Base-by-base conservation (phyloP, 2,329 filamentous ascomycete species). In the Hymenoscyphus repandus region DNA sequence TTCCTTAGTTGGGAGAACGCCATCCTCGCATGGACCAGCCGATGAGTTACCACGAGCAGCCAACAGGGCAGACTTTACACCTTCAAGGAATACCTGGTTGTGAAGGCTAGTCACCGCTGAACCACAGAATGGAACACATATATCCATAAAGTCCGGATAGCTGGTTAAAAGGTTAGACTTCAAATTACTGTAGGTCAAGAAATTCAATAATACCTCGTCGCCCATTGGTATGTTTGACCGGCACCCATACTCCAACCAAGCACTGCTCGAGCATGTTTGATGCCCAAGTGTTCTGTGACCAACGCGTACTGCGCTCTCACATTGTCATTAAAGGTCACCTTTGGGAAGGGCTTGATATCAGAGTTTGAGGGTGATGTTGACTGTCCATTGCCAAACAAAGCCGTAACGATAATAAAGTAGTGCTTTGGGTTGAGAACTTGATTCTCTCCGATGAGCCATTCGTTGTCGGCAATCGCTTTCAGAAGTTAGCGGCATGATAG, bases 191-290 rank as follows among this genome's bases (percentile, higher is more conserved):
- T 27, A 27, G 22, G 7, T 27, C 22, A 27, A 27, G 22, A 7
- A 27, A 27, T 27, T n/a, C 22, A 27, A 27, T 7, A 27, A 20
- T 59, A 63, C 13, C 76, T 47, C 71, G 60, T 63, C 1, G 58
- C 78, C 82, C 82, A 85, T 62, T 85, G 80, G 54, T 74, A 84
- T 1, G 80, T 77, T 64, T 88, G 84, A 0, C 72, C 83, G 0
- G 78, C 85, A 2, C 83, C 84, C 85, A 88, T 88, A 6, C 76
- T 82, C 83, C 84, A 88, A 0, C 85, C 85, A 0, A 86, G 60
- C 0, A 88, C 83, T 7, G 80, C 79, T 18, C 74, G 71, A 1
- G 82, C 73, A 66, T 85, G 82, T 10, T 69, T 75, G 56, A 88
- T 71, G 0, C 75, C 74, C 2, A 88, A 67, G 42, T 80, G 74